Evolutionary conservation across 2,329 filamentous ascomycete species (phyloP).

Genomic region (Fusarium sp.): DNA sequence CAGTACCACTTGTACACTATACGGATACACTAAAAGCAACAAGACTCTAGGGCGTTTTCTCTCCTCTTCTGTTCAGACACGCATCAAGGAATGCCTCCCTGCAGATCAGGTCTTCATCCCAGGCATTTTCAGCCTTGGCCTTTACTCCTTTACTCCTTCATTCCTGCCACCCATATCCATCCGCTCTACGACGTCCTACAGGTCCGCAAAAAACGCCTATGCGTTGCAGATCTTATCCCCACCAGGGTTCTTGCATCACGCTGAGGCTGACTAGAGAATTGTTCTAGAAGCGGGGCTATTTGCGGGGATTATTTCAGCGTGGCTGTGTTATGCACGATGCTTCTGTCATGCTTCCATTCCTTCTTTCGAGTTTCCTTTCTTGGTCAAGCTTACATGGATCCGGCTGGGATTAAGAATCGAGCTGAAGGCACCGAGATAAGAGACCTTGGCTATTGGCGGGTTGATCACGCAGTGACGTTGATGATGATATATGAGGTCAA

Average conservation of each 20-base stretch:
- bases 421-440: slow-evolving; percentile 44
- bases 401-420: slow-evolving; percentile 12
- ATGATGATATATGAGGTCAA: slow-evolving; percentile 41
- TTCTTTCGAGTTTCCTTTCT: slow-evolving; percentile 44
- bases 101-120: background rate
- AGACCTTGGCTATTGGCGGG: slow-evolving; percentile 30
- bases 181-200: slow-evolving; percentile 15
- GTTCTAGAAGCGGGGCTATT: slow-evolving; percentile 52
- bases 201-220: slow-evolving; percentile 40
- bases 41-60: slow-evolving; percentile 26
- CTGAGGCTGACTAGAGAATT: slow-evolving; percentile 52
- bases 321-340: slow-evolving; percentile 37
- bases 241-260: slow-evolving; percentile 26
- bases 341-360: slow-evolving; percentile 44
- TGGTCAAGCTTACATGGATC: slow-evolving; percentile 12
- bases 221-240: slow-evolving; percentile 38
- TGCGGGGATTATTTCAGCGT: slow-evolving; percentile 41
- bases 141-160: slow-evolving; percentile 23
- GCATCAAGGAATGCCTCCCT: slow-evolving; percentile 10
- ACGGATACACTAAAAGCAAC: slow-evolving; percentile 22
- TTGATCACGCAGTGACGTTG: slow-evolving; percentile 40
- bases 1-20: slow-evolving; percentile 29
- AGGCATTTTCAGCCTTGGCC: slow-evolving; percentile 32
- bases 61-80: background rate
- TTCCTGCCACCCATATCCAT: slow-evolving; percentile 24